Percentiles rank a stretch among this genome's conserved stretches.
These are phyloP conservation scores for Epipyxis sp. DNA, from an alignment of 108 stramenopile genomes.

Conservation along the genomic window DNA sequence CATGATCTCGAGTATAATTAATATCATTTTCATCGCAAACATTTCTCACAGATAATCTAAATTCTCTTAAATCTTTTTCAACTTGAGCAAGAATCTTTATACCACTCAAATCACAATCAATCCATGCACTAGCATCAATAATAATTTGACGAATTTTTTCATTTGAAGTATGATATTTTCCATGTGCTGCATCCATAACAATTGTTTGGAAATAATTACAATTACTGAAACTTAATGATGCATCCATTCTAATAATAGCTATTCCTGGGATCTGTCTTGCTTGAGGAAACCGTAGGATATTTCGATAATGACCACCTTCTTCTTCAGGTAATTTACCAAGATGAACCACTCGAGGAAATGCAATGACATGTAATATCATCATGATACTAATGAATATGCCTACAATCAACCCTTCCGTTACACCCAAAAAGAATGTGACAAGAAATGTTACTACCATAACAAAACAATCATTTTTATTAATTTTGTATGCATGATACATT, in stretches of 20 bases:
- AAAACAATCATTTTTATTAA: neutral
- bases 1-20: too few species aligned
- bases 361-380: neutral
- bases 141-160: neutral
- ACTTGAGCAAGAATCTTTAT: neutral
- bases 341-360: neutral
- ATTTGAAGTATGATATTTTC: neutral
- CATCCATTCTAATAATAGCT: slow-evolving; percentile 1
- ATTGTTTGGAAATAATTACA: neutral
- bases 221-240: neutral
- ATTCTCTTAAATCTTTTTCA: too few species aligned
- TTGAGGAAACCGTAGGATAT: neutral
- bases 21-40: too few species aligned
- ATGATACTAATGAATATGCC: neutral
- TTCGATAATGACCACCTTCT: neutral
- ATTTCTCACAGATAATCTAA: too few species aligned
- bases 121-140: neutral
- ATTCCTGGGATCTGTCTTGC: neutral
- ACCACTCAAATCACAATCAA: neutral
- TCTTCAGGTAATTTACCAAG: neutral
- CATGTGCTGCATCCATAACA: neutral
- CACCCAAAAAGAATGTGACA: neutral
- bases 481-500: slow-evolving; percentile 27
- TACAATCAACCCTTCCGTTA: neutral
- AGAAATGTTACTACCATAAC: slow-evolving; percentile 1